Base-by-base conservation (phyloP, 2,329 filamentous ascomycete genomes). In the Lithohypha guttulata region DNA sequence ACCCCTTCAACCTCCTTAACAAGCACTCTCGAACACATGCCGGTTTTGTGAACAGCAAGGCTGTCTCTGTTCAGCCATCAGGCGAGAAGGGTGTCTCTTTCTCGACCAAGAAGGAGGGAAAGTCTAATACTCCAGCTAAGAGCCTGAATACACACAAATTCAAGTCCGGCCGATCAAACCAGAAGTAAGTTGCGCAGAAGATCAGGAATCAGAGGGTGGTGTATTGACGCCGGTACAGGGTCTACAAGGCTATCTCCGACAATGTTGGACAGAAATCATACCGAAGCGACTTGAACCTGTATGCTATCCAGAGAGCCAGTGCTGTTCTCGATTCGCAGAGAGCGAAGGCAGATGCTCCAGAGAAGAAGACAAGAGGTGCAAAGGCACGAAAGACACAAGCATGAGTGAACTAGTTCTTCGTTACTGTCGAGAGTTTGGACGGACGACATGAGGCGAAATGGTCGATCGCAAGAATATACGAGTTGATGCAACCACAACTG, bases 1-100 rank as follows among this genome's bases (percentile, higher is more conserved):
- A 96, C 64, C 84, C 87, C 58, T 70, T 95, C 55, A 98, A 96
- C 78, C 69, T 96, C 67, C 74, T 70, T 65, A 96, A 95, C 81
- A 72, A 80, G 69, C 81, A 93, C 74, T 79, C 75, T 57, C 82
- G 84, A 71, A 96, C 93, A 80, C 77, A 94, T 68, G 84, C 84
- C 58, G 91, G 91, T 60, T 93, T 86, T 68, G 78, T 84, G 67
- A 94, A 93, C 73, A 76, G 80, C 64, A 91, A 94, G 85, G 87
- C 91, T 56, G 70, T 96, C 59, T 85, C 87, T 61, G 69, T 98
- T 59, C 67, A 77, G 58, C 27, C 42, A 36, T 73, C 66, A 55
- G 77, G 85, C 65, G 81, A 89, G 67, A 84, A 84, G 56, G 84
- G 79, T 59, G 71, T 96, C 55, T 71, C 74, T 59, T 68, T 95